Evolutionary conservation across 768 basidiomycete species (phyloP).

Genomic region (Lactarius hengduanensis): DNA sequence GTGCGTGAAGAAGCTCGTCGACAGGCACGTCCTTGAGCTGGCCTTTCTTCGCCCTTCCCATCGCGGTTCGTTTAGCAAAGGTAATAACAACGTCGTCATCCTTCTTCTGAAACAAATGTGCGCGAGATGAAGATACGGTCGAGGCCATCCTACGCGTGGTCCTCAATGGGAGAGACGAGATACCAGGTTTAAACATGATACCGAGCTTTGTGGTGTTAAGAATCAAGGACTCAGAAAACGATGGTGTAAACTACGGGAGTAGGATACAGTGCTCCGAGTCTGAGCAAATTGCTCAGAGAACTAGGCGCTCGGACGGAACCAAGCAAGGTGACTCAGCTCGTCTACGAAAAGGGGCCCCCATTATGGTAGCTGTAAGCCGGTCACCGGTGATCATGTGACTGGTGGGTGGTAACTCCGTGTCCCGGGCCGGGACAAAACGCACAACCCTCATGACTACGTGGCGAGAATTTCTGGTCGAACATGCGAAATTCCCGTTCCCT

Average conservation of each 20-base stretch:
- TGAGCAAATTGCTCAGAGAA: too few relatives aligned
- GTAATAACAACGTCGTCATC: conserved; percentile 87
- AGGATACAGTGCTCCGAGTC: neutral
- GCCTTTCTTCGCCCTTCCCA: conserved; percentile 86
- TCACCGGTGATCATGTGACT: too few relatives aligned
- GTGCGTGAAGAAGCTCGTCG: conserved; percentile 79
- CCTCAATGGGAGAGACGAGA: conserved; percentile 1
- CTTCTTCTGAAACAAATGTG: conserved; percentile 55
- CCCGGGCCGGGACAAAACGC: too few relatives aligned
- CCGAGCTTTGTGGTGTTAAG: neutral
- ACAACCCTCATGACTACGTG: neutral
- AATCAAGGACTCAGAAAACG: neutral
- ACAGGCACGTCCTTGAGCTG: conserved; percentile 87
- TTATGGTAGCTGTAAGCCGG: too few relatives aligned
- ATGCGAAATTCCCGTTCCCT: conserved; percentile 4
- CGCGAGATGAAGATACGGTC: conserved; percentile 42
- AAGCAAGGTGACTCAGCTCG: too few relatives aligned
- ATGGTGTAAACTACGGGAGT: neutral
- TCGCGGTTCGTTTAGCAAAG: conserved; percentile 86
- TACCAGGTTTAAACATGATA: neutral
- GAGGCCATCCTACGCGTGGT: conserved; percentile 16
- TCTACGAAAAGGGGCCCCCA: too few relatives aligned
- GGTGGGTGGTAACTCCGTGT: too few relatives aligned
- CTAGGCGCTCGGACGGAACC: too few relatives aligned
- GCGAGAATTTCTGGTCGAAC: neutral